These are phyloP conservation scores for Gossypium stocksii DNA, from an alignment of 345 rosid species.

Conservation along the genomic window DNA sequence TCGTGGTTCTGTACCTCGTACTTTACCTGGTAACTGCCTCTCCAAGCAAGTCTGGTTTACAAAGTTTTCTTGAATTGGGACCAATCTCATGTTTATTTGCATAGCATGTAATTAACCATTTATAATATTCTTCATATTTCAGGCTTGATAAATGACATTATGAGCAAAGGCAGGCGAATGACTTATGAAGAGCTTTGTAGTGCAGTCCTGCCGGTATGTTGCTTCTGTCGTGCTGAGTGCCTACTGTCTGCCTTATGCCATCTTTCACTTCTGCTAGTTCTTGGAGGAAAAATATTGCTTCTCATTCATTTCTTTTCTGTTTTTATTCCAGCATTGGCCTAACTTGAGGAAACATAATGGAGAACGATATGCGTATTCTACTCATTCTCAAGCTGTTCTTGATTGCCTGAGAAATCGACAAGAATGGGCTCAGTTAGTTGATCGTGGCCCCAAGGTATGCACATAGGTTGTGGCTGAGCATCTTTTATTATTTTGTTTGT, in stretches of 20 bases:
- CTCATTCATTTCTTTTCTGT: conserved; percentile 12
- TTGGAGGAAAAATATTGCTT: not conserved
- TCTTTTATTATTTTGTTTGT: not conserved
- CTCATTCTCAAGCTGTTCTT: conserved; percentile 97
- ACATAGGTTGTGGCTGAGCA: not conserved
- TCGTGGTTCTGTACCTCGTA: conserved; percentile 52
- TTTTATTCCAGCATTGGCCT: conserved; percentile 82
- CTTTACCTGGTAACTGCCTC: conserved; percentile 60
- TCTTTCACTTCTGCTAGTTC: conserved; percentile 4
- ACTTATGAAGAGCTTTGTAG: conserved; percentile 90
- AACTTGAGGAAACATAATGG: conserved; percentile 98
- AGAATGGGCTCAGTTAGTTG: conserved; percentile 96
- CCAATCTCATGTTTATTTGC: not conserved
- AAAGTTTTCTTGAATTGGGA: not conserved
- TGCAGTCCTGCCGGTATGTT: conserved; percentile 85
- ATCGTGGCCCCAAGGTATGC: conserved; percentile 97
- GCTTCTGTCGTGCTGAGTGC: not conserved
- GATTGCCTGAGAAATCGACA: conserved; percentile 95
- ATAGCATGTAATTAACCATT: not conserved
- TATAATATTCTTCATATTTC: conserved; percentile 7
- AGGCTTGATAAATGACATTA: conserved; percentile 85
- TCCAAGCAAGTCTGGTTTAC: not conserved
- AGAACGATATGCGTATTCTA: conserved; percentile 94
- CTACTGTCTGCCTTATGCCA: conserved; percentile 6
- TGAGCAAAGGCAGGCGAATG: conserved; percentile 95